Percentiles rank a stretch among this genome's conserved stretches.
phyloP scores from a whole-genome alignment of 2,329 filamentous ascomycete species.

The Xylaria sp. region DNA sequence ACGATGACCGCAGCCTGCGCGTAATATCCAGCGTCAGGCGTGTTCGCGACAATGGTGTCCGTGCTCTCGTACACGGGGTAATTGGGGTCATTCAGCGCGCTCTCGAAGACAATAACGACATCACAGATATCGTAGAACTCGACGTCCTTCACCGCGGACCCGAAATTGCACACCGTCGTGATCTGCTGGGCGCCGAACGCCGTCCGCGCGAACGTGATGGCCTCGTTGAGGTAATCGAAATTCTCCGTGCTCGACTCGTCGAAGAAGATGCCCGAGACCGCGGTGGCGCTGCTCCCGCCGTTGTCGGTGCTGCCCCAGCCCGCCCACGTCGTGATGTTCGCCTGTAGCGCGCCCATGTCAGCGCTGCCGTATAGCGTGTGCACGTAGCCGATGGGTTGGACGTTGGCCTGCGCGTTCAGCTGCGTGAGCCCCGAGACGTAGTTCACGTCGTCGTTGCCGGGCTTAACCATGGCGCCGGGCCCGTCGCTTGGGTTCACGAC shows the following conservation, averaged over 20 bases:
- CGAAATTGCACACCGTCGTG: slow-evolving; percentile 20
- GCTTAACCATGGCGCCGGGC: slow-evolving; percentile 41
- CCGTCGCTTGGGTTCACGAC: slow-evolving; percentile 41
- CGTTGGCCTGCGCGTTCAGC: slow-evolving; percentile 47
- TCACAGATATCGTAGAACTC: slow-evolving; percentile 23
- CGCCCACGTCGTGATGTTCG: slow-evolving; percentile 46
- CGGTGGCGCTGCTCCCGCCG: slow-evolving; percentile 31
- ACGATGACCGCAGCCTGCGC: slow-evolving; percentile 22
- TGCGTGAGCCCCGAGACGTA: slow-evolving; percentile 44
- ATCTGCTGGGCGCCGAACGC: slow-evolving; percentile 20
- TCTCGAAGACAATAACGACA: slow-evolving; percentile 21
- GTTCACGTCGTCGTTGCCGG: slow-evolving; percentile 37
- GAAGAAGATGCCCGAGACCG: slow-evolving; percentile 48
- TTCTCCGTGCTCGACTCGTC: slow-evolving; percentile 42
- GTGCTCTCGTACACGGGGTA: slow-evolving; percentile 5
- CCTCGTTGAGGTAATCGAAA: slow-evolving; percentile 29
- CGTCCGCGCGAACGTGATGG: slow-evolving; percentile 7
- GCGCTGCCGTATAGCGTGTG: slow-evolving; percentile 43
- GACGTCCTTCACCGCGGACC: neutral
- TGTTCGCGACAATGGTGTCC: slow-evolving; percentile 17
- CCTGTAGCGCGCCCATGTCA: slow-evolving; percentile 40
- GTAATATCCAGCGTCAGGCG: slow-evolving; percentile 3
- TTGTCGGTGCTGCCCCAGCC: no score
- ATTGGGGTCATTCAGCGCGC: neutral
- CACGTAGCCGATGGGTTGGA: slow-evolving; percentile 49